phyloP scores from a whole-genome alignment of 106 monocot species.

The Chionographis japonica region DNA sequence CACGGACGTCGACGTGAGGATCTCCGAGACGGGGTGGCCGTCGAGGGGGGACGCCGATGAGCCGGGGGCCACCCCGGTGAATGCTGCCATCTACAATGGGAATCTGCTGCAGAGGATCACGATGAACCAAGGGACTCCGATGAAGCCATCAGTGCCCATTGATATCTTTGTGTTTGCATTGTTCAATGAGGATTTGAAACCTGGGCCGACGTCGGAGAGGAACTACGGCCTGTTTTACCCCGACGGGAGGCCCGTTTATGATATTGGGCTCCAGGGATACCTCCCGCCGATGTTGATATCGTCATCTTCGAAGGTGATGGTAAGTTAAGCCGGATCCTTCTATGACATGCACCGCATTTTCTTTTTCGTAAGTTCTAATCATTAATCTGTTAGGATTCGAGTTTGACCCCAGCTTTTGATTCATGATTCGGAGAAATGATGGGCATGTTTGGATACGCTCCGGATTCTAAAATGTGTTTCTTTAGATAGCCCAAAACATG shows the following conservation, averaged over 20 bases:
- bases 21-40: constrained; percentile 96
- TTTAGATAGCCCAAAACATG: too few relatives aligned
- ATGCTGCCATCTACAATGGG: constrained; percentile 71
- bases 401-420: background rate
- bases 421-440: background rate
- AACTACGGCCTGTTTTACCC: constrained; percentile 89
- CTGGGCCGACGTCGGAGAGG: constrained; percentile 81
- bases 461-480: too few relatives aligned
- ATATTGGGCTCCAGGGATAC: constrained; percentile 53
- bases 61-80: constrained; percentile 58
- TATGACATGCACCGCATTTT: background rate
- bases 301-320: constrained; percentile 25
- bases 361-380: background rate
- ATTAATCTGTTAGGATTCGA: background rate
- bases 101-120: constrained; percentile 69
- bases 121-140: constrained; percentile 68
- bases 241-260: constrained; percentile 72
- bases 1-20: constrained; percentile 56
- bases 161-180: constrained; percentile 80
- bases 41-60: constrained; percentile 78
- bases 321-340: constrained; percentile 18
- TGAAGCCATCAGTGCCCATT: constrained; percentile 62
- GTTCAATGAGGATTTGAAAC: constrained; percentile 86
- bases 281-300: constrained; percentile 22
- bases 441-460: too few relatives aligned